Conservation (phyloP, 1,284 basidiomycete species). For the Melampsora americana region DNA sequence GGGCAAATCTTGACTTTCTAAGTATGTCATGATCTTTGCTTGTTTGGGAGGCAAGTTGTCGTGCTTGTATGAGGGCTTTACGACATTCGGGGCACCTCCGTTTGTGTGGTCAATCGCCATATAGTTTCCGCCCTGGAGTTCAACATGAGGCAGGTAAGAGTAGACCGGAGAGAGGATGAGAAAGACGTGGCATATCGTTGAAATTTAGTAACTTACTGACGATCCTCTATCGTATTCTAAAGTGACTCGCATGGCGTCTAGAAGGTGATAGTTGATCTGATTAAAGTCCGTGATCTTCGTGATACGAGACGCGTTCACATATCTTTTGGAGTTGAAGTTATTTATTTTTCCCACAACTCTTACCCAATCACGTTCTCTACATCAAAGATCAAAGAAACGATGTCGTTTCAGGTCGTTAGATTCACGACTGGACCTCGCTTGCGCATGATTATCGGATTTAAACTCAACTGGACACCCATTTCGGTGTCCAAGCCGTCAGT, state of each 20-base stretch:
- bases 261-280: conserved; percentile 76
- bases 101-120: conserved; percentile 7
- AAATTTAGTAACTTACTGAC: conserved; percentile 53
- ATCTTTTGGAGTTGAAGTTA: conserved; percentile 74
- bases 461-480: conserved; percentile 47
- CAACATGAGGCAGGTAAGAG: background rate
- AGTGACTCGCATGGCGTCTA: conserved; percentile 62
- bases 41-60: conserved; percentile 64
- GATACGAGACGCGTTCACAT: conserved; percentile 73
- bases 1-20: conserved; percentile 35
- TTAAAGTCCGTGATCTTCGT: conserved; percentile 68
- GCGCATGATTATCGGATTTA: conserved; percentile 19
- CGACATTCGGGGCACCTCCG: conserved; percentile 20
- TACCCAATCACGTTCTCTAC: conserved; percentile 72
- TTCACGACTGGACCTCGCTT: background rate
- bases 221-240: conserved; percentile 57
- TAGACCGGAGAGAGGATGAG: conserved; percentile 34
- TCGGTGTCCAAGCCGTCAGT: conserved; percentile 60
- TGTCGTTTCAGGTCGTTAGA: background rate
- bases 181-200: conserved; percentile 10
- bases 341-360: conserved; percentile 86
- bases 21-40: conserved; percentile 61
- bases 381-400: background rate
- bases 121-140: background rate
- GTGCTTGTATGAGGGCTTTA: conserved; percentile 54